These are phyloP conservation scores for Ilyonectria sp. DNA, from an alignment of 2,329 filamentous ascomycete genomes.

Conservation along the genomic window DNA sequence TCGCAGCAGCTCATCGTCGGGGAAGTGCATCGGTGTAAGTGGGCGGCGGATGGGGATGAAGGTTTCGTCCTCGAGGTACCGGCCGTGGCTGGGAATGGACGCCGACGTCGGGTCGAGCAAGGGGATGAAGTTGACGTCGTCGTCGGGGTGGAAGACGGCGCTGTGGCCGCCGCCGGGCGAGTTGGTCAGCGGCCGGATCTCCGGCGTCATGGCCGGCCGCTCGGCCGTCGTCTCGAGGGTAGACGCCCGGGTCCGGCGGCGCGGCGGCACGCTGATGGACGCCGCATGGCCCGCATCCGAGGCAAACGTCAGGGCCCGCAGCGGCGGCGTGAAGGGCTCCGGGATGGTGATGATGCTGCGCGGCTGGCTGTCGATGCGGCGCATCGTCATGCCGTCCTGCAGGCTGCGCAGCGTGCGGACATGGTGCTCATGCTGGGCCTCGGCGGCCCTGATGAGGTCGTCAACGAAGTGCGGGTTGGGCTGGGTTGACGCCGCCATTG, in stretches of 20 bases:
- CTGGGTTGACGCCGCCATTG: constrained; percentile 40
- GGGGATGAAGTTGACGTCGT: constrained; percentile 52
- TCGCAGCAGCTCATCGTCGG: constrained; percentile 60
- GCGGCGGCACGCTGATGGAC: constrained; percentile 23
- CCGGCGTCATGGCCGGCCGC: constrained; percentile 43
- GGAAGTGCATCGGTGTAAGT: constrained; percentile 50
- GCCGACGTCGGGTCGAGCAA: constrained; percentile 42
- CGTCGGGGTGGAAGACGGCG: constrained; percentile 45
- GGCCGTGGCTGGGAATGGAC: constrained; percentile 14
- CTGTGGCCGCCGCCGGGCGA: constrained; percentile 42
- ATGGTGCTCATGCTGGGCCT: constrained; percentile 54
- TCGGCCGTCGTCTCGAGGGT: constrained; percentile 50
- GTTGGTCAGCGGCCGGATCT: constrained; percentile 39
- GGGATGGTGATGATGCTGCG: constrained; percentile 34
- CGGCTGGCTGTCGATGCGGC: constrained; percentile 39
- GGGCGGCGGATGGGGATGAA: constrained; percentile 34
- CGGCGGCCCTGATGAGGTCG: constrained; percentile 52
- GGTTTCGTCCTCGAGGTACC: constrained; percentile 35
- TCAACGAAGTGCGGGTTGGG: constrained; percentile 48
- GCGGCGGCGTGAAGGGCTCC: constrained; percentile 48
- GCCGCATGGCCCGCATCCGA: constrained; percentile 29
- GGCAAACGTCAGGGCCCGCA: constrained; percentile 46
- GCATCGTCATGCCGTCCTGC: constrained; percentile 46
- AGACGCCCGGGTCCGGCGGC: constrained; percentile 45
- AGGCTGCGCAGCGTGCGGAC: constrained; percentile 49